phyloP scores from a whole-genome alignment of 371 early-diverging fungal species.

The Rhizopus stolonifer region DNA sequence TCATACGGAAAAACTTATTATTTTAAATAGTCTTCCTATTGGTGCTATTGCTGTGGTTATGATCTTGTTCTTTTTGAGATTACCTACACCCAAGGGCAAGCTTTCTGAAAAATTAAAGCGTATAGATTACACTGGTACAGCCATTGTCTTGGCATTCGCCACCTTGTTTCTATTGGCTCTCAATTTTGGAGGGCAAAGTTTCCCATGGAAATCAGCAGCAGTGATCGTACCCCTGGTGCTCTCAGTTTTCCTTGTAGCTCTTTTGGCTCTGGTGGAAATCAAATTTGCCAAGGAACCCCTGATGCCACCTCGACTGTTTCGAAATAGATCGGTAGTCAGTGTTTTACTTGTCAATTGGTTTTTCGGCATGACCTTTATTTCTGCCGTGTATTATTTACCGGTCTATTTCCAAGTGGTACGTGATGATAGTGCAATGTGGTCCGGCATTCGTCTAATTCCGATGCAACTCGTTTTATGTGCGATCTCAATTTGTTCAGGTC shows the following conservation, averaged over 20 bases:
- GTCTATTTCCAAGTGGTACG: conserved; percentile 78
- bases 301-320: conserved; percentile 57
- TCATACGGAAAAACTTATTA: conserved; percentile 1
- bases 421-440: conserved; percentile 51
- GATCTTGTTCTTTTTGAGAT: conserved; percentile 28
- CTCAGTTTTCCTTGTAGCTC: conserved; percentile 38
- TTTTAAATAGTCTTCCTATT: conserved; percentile 40
- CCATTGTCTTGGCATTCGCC: conserved; percentile 39
- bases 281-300: conserved; percentile 56
- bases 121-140: conserved; percentile 44
- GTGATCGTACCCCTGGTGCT: conserved; percentile 60
- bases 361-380: conserved; percentile 56
- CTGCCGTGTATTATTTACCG: conserved; percentile 63
- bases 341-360: conserved; percentile 53
- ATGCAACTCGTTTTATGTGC: conserved; percentile 47
- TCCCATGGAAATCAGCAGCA: conserved; percentile 63
- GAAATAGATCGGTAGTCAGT: conserved; percentile 43
- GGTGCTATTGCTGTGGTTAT: conserved; percentile 42
- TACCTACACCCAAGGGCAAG: conserved; percentile 28
- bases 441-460: conserved; percentile 54
- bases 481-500: conserved; percentile 36
- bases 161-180: conserved; percentile 45
- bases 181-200: conserved; percentile 52
- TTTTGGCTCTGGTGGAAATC: conserved; percentile 47
- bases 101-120: conserved; percentile 40